Evolutionary conservation across 2,329 filamentous ascomycete genomes (phyloP).

Genomic region (Stachybotrys chlorohalonatus): DNA sequence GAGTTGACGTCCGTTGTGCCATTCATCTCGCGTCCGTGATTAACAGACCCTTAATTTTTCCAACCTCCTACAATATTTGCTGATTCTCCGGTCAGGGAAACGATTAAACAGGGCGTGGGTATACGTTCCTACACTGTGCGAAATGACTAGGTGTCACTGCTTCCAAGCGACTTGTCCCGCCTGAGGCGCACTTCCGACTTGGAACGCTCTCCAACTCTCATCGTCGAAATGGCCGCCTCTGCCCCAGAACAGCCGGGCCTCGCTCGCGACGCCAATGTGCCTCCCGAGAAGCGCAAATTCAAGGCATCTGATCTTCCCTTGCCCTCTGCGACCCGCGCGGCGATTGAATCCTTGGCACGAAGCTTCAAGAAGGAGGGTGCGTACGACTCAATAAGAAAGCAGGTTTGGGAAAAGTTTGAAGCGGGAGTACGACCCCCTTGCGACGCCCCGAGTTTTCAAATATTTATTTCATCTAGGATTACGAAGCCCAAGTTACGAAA

Average conservation of each 20-base stretch:
- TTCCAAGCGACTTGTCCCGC: not conserved
- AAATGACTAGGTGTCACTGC: not conserved
- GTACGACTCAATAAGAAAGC: constrained; percentile 69
- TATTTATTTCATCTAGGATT: constrained; percentile 43
- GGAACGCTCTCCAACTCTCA: not conserved
- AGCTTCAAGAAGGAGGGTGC: constrained; percentile 81
- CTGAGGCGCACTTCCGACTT: not conserved
- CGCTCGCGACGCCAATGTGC: constrained; percentile 7
- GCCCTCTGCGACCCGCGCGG: constrained; percentile 60
- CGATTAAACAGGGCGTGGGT: too few species aligned
- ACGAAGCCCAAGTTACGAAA: constrained; percentile 57
- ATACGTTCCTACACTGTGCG: not conserved
- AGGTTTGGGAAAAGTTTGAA: constrained; percentile 67
- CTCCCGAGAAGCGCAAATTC: constrained; percentile 37
- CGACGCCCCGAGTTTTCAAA: not conserved
- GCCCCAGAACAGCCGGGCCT: constrained; percentile 10
- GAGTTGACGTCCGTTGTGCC: too few species aligned
- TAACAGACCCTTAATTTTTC: too few species aligned
- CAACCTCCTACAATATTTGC: too few species aligned
- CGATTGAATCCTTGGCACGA: constrained; percentile 68
- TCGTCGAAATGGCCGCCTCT: constrained; percentile 14
- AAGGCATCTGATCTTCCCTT: constrained; percentile 70
- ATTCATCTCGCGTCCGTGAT: too few species aligned
- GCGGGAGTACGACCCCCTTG: constrained; percentile 44
- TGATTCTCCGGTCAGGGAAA: too few species aligned